Evolutionary conservation across 163 green algal species (phyloP).

Genomic region (Volvox carteri): DNA sequence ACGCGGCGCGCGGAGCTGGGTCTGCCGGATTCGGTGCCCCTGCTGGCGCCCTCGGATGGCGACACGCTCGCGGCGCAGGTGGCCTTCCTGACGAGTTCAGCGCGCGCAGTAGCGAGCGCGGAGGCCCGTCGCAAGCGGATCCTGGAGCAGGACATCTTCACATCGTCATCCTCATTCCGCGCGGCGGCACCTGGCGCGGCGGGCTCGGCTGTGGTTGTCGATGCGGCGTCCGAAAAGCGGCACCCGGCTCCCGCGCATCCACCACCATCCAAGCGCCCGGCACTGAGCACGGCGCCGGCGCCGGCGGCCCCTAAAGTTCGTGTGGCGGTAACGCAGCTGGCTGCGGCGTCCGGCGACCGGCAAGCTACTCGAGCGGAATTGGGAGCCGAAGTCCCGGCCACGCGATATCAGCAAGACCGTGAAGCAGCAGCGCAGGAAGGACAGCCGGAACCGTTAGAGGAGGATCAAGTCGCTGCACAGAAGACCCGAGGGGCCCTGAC

Average conservation of each 20-base stretch:
- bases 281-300: background rate
- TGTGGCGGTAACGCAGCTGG: background rate
- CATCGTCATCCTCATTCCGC: background rate
- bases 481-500: too few species aligned
- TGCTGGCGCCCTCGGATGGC: conserved; percentile 5
- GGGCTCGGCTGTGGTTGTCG: too few species aligned
- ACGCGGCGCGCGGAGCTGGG: conserved; percentile 70
- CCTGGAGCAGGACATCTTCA: conserved; percentile 47
- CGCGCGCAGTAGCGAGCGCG: background rate
- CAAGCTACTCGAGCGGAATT: background rate
- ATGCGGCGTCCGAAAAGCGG: too few species aligned
- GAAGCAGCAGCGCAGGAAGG: background rate
- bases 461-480: background rate
- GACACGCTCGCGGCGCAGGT: conserved; percentile 22
- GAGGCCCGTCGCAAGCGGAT: conserved; percentile 29
- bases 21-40: conserved; percentile 73
- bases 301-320: conserved; percentile 1
- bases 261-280: conserved; percentile 20
- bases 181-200: too few species aligned
- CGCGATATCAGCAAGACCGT: background rate
- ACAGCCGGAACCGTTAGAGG: background rate
- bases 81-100: conserved; percentile 36
- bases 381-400: background rate
- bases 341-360: background rate
- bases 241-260: background rate